Evolutionary conservation across 2,329 filamentous ascomycete species (phyloP), one percentile per base, ranked within the genome.

Genomic region (Neopestalotiopsis sp.): DNA sequence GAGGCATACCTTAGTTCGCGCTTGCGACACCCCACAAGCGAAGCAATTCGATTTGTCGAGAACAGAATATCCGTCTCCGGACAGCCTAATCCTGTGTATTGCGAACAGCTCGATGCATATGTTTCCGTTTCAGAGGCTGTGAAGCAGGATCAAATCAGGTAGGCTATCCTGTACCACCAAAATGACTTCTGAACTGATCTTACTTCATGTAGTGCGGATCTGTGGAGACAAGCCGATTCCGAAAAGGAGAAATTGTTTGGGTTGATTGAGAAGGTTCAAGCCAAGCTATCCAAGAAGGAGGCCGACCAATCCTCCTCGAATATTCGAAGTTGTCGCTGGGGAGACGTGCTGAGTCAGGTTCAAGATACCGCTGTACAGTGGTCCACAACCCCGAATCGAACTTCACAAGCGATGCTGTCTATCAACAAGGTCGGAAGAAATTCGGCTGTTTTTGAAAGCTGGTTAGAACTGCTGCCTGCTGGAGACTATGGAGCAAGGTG

Each of bases 401-500:
- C 59, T 0, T 53, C 62, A 4, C 38, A 24, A 14, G 40, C 62
- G 38, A 65, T 65, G 38, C 12, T 20, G 1, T 65, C 7, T 30
- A 65, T 65, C 10, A 24, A 53, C 24, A 65, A 53, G 24, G 38
- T 65, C 24, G 62, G 62, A 9, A 24, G 62, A 17, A 53, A 45
- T 2, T 65, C 62, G 10, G 62, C n/a, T 2, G 42, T 34, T 1
- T 65, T 65, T 30, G 38, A 65, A 53, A 49, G 40, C 24, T 65
- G 62, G 38, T 40, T 53, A 9, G 13, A 28, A 5, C 24, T 65
- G 12, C 42, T 65, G 20, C 62, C 62, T 10, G 24, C 38, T 6
- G 62, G 42, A 30, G 62, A 65, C 3, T 65, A 65, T 32, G 62
- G 62, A 30, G n/a, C 62, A 38, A 62, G 30, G 59, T 62, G 24